phyloP scores from a whole-genome alignment of 257 asterid genomes.

The Primulina tabacum region DNA sequence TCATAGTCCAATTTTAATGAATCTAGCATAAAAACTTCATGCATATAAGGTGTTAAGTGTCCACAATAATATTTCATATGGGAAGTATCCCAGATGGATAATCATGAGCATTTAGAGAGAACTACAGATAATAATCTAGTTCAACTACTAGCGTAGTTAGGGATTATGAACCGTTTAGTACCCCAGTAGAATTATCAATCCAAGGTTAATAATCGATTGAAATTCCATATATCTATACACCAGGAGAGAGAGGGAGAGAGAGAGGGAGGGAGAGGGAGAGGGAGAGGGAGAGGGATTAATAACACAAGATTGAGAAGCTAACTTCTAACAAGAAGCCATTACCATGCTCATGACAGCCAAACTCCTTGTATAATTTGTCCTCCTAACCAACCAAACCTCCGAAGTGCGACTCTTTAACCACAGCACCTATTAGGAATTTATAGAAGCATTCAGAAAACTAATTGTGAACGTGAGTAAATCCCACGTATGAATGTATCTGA shows the following conservation, averaged over 20 bases:
- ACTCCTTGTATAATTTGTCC: conserved; percentile 97
- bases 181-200: too few relatives aligned
- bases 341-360: conserved; percentile 99
- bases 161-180: background rate
- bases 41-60: background rate
- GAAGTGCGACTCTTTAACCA: conserved; percentile 99
- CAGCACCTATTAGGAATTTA: conserved; percentile 52
- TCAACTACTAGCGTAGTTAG: conserved; percentile 2
- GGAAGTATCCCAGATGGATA: conserved; percentile 2
- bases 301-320: conserved; percentile 5
- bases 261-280: background rate
- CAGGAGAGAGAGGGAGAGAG: too few relatives aligned
- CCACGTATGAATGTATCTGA: conserved; percentile 24
- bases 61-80: conserved; percentile 2
- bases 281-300: background rate
- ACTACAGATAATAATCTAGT: background rate
- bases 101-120: background rate
- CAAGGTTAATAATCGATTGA: background rate
- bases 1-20: background rate
- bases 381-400: conserved; percentile 95
- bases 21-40: background rate
- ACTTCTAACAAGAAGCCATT: conserved; percentile 28
- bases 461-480: conserved; percentile 6
- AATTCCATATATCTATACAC: background rate
- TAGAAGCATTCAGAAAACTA: conserved; percentile 25